Evolutionary conservation across 176 grass and related monocot species (phyloP).

Genomic region (Musa schizocarpa): DNA sequence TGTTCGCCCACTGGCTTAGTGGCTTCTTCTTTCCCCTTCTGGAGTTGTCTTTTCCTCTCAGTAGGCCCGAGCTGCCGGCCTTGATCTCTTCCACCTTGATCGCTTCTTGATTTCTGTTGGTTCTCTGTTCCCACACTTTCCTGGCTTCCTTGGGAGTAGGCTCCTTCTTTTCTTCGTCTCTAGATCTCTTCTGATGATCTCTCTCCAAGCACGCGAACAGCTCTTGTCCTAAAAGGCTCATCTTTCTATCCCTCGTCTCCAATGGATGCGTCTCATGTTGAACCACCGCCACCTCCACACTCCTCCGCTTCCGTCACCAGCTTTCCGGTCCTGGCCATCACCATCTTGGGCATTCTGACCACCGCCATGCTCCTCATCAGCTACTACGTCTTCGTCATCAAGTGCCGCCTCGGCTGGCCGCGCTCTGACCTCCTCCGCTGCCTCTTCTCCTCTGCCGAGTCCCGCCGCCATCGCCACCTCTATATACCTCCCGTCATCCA

Average conservation of each 20-base stretch:
- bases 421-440: neutral
- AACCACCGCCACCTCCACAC: neutral
- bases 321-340: slow-evolving; percentile 57
- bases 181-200: neutral
- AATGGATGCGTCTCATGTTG: neutral
- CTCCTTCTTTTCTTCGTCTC: neutral
- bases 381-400: slow-evolving; percentile 76
- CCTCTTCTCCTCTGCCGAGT: slow-evolving; percentile 11
- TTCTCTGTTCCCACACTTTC: neutral
- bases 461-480: slow-evolving; percentile 14
- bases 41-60: neutral
- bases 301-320: neutral
- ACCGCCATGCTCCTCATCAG: slow-evolving; percentile 51
- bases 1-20: neutral
- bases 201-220: neutral
- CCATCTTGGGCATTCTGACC: slow-evolving; percentile 56
- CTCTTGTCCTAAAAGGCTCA: neutral
- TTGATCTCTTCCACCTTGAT: neutral
- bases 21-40: neutral
- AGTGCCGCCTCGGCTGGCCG: slow-evolving; percentile 48
- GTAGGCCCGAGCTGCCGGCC: neutral
- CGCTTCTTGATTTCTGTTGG: neutral
- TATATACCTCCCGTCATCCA: slow-evolving; percentile 51
- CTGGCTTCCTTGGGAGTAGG: neutral
- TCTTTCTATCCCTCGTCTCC: neutral